These are phyloP conservation scores for Pestalotiopsis sp. DNA, from an alignment of 2,329 filamentous ascomycete species.

Conservation along the genomic window DNA sequence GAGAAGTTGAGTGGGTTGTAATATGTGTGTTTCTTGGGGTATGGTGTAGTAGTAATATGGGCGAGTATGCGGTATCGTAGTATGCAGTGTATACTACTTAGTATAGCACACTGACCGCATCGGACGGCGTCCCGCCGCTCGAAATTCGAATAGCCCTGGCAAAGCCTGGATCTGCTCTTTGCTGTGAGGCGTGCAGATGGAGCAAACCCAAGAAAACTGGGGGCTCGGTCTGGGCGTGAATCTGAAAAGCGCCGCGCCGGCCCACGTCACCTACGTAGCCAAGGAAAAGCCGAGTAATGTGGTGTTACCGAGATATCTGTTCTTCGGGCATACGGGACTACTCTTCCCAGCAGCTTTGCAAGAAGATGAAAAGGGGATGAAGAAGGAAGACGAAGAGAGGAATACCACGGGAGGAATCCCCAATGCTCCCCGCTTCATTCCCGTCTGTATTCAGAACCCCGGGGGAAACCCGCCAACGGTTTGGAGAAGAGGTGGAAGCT, in stretches of 20 bases:
- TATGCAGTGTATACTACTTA: neutral
- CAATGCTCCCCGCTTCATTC: constrained; percentile 3
- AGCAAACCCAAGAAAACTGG: neutral
- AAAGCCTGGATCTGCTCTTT: neutral
- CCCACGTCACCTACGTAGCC: neutral
- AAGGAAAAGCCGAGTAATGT: constrained; percentile 7
- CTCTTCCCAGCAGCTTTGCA: neutral
- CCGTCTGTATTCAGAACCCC: neutral
- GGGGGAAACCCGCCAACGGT: neutral
- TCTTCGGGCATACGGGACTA: constrained; percentile 7
- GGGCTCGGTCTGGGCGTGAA: constrained; percentile 1
- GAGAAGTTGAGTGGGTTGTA: neutral
- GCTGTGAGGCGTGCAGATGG: neutral
- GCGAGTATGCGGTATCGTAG: neutral
- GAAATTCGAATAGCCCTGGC: neutral
- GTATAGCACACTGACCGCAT: neutral
- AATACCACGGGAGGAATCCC: neutral
- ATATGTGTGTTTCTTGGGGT: neutral
- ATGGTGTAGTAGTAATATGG: neutral
- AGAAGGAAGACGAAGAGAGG: neutral
- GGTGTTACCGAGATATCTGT: neutral
- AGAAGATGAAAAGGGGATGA: neutral
- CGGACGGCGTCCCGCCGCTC: neutral
- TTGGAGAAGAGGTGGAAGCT: neutral
- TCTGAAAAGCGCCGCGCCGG: constrained; percentile 2